Conservation (phyloP, 371 early-diverging fungal genomes). For the Chytridium lagenaria region DNA sequence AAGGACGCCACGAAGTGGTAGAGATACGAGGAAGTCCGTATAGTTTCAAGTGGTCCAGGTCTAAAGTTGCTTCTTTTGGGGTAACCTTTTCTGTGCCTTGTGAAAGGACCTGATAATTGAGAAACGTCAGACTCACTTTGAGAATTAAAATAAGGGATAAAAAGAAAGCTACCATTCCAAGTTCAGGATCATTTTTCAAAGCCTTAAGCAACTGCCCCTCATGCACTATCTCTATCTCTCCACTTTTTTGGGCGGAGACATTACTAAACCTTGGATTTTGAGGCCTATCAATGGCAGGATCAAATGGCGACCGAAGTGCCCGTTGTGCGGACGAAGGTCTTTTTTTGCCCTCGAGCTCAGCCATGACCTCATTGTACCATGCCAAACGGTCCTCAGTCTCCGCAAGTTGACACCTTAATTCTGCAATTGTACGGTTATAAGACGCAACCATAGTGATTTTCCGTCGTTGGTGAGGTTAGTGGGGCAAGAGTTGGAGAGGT, state of each 20-base stretch:
- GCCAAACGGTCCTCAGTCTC: constrained; percentile 54
- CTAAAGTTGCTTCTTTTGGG: neutral
- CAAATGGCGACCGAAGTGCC: constrained; percentile 28
- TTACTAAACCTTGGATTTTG: constrained; percentile 13
- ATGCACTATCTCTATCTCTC: constrained; percentile 33
- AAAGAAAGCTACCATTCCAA: constrained; percentile 31
- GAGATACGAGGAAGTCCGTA: constrained; percentile 34
- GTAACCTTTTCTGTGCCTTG: constrained; percentile 4
- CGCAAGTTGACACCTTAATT: constrained; percentile 40
- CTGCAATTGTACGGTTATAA: constrained; percentile 47
- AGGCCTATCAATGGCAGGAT: constrained; percentile 34
- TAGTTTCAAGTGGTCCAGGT: constrained; percentile 11
- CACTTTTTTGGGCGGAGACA: constrained; percentile 14
- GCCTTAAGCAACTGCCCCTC: constrained; percentile 46
- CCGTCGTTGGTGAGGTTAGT: neutral
- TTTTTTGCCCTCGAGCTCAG: constrained; percentile 20
- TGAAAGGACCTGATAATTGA: constrained; percentile 23
- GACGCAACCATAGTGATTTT: constrained; percentile 19
- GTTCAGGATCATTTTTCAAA: constrained; percentile 39
- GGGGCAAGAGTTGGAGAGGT: neutral
- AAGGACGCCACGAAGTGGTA: constrained; percentile 17
- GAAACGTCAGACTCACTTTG: too few species aligned
- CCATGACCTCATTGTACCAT: constrained; percentile 56
- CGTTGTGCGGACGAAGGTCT: constrained; percentile 18
- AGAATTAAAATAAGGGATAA: neutral